Base-by-base conservation (phyloP, 129 eudicot genomes). In the Lonicera japonica region DNA sequence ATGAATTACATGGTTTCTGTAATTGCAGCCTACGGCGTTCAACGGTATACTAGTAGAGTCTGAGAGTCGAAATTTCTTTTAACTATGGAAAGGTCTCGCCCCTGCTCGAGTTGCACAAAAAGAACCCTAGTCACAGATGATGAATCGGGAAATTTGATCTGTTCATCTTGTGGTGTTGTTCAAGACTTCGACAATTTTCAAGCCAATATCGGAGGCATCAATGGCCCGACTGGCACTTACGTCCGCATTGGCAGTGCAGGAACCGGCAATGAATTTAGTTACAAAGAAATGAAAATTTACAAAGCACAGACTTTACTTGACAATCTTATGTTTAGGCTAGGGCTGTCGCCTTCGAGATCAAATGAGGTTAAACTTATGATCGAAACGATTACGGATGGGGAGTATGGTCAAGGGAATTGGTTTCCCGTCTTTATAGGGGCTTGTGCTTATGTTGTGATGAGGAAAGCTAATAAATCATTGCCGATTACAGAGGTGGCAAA, bases 391-490 rank as follows among this genome's bases (percentile, higher is more conserved):
- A 87, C 95, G 0, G 79, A 87, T 17, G 82, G 61, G 0, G 88
- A 91, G 60, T 87, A 79, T 18, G 95, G 97, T 55, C 66, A 65
- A 2, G 97, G 97, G 0, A 65, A 71, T 52, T 91, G 97, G 97
- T 90, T 90, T 58, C 69, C 65, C 2, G 74, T 90, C 1, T 79
- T 91, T 5, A 75, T 87, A 24, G 97, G 94, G n/a, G 95, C 95
- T 1, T 91, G 97, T 59, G 63, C 79, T 21, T 90, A 81, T 58
- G 85, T 90, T 15, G 79, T 83, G 13, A 81, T 82, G 86, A 70
- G 97, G 50, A 77, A 70, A 56, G 82, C 73, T 34, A 60, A 72
- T 4, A 84, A 78, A 38, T 41, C 72, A 25, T 67, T 90, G 72
- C 82, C 97, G 0, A 74, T 87, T 12, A 68, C 59, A 4, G 80